Base-by-base conservation (phyloP, 2,329 filamentous ascomycete genomes). In the Ophiostoma angusticollis region DNA sequence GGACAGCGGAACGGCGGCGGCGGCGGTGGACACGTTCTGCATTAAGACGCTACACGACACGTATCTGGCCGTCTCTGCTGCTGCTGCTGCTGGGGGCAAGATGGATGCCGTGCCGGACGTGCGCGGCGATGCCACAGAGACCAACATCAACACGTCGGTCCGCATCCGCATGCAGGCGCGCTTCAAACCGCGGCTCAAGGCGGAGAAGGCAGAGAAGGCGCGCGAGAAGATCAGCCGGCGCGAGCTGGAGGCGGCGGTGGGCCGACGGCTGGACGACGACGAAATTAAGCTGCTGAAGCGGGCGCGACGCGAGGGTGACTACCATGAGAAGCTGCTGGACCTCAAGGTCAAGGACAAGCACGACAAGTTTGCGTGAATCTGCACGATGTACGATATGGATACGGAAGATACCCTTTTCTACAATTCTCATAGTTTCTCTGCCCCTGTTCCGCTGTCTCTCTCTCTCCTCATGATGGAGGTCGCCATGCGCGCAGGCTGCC, bases 291-390 rank as follows among this genome's bases (percentile, higher is more conserved):
- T 67, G 56, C 58, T 98, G 54, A 93, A 93, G 67, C 80, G 67
- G 59, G 86, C 91, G 24, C 72, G 84, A 55, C 73, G 76, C 50
- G 83, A 95, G 50, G 91, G 91, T 1, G 79, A 89, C 56, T 95
- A 91, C 56, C 83, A 95, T 56, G 87, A 96, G 62, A 74, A 74
- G 49, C 61, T 95, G 52, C 61, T 96, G 47, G 79, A 93, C 60
- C 66, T 95, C 40, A 91, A 89, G 59, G 80, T 91, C 22, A 94
- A 94, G 65, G 78, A 78, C 40, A 94, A 93, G 63, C 87, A 93
- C 61, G 86, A 94, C 61, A 93, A 93, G 58, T 94, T 69, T 46
- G 31, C 32, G 12, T 40, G 30, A 25, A 6, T 30, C 9, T 16
- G 16, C n/a, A 6, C n/a, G 55, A 67, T 35, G 27, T 12, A 14